These are phyloP conservation scores for Agastache rugosa DNA, from an alignment of 257 asterid genomes.

Conservation along the genomic window DNA sequence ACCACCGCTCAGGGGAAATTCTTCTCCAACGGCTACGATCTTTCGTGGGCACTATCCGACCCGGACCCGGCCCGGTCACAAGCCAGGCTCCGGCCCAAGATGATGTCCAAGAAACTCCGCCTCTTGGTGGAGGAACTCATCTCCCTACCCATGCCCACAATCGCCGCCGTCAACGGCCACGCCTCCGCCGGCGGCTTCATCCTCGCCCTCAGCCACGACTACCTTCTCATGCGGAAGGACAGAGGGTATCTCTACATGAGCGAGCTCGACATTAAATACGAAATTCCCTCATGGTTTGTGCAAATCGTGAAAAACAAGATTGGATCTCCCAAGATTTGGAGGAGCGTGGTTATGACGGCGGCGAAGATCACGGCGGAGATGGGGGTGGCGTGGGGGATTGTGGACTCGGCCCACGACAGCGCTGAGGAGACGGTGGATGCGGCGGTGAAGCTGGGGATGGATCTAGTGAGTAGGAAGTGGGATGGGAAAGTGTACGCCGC, in stretches of 20 bases:
- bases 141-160: slow-evolving; percentile 80
- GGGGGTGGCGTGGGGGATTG: slow-evolving; percentile 63
- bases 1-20: slow-evolving; percentile 76
- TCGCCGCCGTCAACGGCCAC: slow-evolving; percentile 78
- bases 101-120: slow-evolving; percentile 59
- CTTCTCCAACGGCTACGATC: slow-evolving; percentile 84
- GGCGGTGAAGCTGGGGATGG: slow-evolving; percentile 54
- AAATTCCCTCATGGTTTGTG: slow-evolving; percentile 59
- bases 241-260: slow-evolving; percentile 71
- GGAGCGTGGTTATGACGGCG: slow-evolving; percentile 58
- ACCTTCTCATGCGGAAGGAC: slow-evolving; percentile 62
- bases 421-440: slow-evolving; percentile 63
- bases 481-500: slow-evolving; percentile 52
- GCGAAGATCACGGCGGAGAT: slow-evolving; percentile 49
- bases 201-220: slow-evolving; percentile 67
- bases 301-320: slow-evolving; percentile 47
- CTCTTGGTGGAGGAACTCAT: slow-evolving; percentile 54
- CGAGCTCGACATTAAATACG: slow-evolving; percentile 58
- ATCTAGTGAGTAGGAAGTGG: slow-evolving; percentile 59
- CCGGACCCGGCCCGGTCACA: slow-evolving; percentile 31
- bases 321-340: slow-evolving; percentile 50
- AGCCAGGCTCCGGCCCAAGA: slow-evolving; percentile 26
- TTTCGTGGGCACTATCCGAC: slow-evolving; percentile 54
- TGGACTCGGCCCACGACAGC: slow-evolving; percentile 52
- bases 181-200: slow-evolving; percentile 68